Evolutionary conservation across 1,284 basidiomycete genomes (phyloP).

Genomic region (Apiotrichum sp.): DNA sequence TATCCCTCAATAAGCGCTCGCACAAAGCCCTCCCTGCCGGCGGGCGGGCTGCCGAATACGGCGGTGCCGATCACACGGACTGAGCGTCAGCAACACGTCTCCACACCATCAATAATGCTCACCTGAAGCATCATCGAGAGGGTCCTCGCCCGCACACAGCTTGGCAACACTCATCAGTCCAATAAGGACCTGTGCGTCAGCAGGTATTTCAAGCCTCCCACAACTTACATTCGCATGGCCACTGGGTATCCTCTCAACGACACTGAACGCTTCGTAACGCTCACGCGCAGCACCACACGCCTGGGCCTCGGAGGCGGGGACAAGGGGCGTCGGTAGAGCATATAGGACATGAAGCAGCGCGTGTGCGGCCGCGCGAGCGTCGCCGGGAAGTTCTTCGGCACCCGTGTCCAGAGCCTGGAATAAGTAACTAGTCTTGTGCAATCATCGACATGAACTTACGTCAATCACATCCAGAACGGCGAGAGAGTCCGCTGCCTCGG

Average conservation of each 20-base stretch:
- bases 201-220: neutral
- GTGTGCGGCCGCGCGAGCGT: conserved; percentile 6
- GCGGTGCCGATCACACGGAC: conserved; percentile 9
- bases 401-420: conserved; percentile 15
- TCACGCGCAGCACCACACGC: conserved; percentile 16
- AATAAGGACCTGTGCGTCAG: conserved; percentile 22
- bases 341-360: conserved; percentile 30
- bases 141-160: conserved; percentile 10
- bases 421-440: neutral
- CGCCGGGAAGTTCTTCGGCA: neutral
- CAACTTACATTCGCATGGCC: conserved; percentile 35
- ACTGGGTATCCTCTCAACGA: conserved; percentile 29
- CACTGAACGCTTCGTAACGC: conserved; percentile 36
- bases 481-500: conserved; percentile 2
- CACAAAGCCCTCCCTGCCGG: conserved; percentile 5
- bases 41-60: conserved; percentile 9
- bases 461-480: conserved; percentile 24
- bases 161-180: conserved; percentile 28
- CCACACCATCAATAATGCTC: neutral
- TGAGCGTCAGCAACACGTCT: neutral
- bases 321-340: conserved; percentile 23
- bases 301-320: conserved; percentile 19
- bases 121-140: neutral
- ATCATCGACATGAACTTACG: conserved; percentile 13
- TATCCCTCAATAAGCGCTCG: conserved; percentile 7